Conservation (phyloP, 2,329 filamentous ascomycete genomes). For the Alternaria sp. region DNA sequence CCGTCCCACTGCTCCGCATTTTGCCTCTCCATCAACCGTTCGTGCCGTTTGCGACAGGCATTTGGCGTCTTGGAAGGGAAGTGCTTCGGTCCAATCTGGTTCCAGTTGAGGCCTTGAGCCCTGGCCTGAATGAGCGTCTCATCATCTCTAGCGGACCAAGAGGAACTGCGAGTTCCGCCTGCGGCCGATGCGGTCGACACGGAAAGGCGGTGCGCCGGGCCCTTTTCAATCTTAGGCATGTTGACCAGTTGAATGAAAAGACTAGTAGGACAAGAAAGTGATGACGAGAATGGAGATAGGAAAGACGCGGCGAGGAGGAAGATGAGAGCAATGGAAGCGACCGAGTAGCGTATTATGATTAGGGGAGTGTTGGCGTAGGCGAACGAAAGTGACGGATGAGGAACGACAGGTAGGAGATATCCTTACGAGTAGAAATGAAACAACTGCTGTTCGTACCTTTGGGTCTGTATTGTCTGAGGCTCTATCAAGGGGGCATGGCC, state of each 20-base stretch:
- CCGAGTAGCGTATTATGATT: slow-evolving; percentile 42
- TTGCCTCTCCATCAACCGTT: slow-evolving; percentile 77
- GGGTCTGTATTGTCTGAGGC: slow-evolving; percentile 34
- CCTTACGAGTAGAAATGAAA: slow-evolving; percentile 43
- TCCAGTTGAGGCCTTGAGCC: slow-evolving; percentile 80
- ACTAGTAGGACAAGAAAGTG: slow-evolving; percentile 20
- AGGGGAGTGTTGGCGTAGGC: slow-evolving; percentile 28
- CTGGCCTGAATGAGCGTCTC: slow-evolving; percentile 74
- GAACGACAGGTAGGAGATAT: slow-evolving; percentile 43
- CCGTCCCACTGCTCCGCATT: slow-evolving; percentile 80
- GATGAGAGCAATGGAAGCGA: slow-evolving; percentile 32
- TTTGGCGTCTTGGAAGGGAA: slow-evolving; percentile 80
- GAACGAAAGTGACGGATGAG: slow-evolving; percentile 39
- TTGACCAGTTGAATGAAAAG: slow-evolving; percentile 34
- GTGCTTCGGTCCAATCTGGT: slow-evolving; percentile 75
- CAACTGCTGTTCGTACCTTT: slow-evolving; percentile 38
- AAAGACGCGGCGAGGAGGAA: slow-evolving; percentile 22
- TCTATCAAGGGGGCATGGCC: slow-evolving; percentile 19
- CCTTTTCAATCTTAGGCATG: slow-evolving; percentile 55
- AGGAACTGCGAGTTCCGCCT: slow-evolving; percentile 47
- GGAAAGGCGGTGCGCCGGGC: slow-evolving; percentile 37
- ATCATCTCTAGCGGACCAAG: slow-evolving; percentile 78
- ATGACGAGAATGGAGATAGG: slow-evolving; percentile 15
- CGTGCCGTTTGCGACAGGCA: slow-evolving; percentile 88
- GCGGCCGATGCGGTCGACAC: slow-evolving; percentile 42